Percentiles rank a stretch among this genome's conserved stretches.
phyloP scores from a whole-genome alignment of 2,329 filamentous ascomycete genomes.

The Camillea tinctor region DNA sequence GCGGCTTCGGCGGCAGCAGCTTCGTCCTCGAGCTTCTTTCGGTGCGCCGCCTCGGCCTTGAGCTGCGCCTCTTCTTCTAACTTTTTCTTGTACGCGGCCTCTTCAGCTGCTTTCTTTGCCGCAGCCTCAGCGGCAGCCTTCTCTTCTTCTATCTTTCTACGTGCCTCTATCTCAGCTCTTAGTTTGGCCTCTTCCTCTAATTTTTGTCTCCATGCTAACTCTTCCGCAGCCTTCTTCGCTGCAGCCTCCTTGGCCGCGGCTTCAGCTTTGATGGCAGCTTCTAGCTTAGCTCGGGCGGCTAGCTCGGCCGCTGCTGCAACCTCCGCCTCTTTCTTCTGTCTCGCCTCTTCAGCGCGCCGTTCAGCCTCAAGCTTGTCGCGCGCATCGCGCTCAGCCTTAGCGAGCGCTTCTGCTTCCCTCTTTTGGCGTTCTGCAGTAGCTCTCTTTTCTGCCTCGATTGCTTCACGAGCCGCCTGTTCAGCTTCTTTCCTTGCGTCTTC shows the following conservation, averaged over 20 bases:
- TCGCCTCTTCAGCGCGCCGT: constrained; percentile 42
- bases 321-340: constrained; percentile 43
- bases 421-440: constrained; percentile 28
- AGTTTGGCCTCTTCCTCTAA: constrained; percentile 34
- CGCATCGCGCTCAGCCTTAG: constrained; percentile 34
- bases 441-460: constrained; percentile 37
- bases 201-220: constrained; percentile 25
- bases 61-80: constrained; percentile 31
- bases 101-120: constrained; percentile 27
- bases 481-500: constrained; percentile 47
- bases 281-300: constrained; percentile 40
- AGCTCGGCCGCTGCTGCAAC: constrained; percentile 50
- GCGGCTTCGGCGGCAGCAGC: constrained; percentile 37
- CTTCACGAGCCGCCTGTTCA: constrained; percentile 41
- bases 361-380: constrained; percentile 35
- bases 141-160: constrained; percentile 41
- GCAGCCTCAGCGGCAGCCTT: constrained; percentile 39
- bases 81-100: constrained; percentile 19
- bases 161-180: constrained; percentile 40
- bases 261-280: constrained; percentile 38
- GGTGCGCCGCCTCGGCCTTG: constrained; percentile 38
- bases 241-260: constrained; percentile 25
- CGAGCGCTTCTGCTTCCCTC: constrained; percentile 26
- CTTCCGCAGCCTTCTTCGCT: constrained; percentile 28
- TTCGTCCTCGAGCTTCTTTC: constrained; percentile 38